Base-by-base conservation (phyloP, 2,329 filamentous ascomycete species). In the Botrytis pseudocinerea region DNA sequence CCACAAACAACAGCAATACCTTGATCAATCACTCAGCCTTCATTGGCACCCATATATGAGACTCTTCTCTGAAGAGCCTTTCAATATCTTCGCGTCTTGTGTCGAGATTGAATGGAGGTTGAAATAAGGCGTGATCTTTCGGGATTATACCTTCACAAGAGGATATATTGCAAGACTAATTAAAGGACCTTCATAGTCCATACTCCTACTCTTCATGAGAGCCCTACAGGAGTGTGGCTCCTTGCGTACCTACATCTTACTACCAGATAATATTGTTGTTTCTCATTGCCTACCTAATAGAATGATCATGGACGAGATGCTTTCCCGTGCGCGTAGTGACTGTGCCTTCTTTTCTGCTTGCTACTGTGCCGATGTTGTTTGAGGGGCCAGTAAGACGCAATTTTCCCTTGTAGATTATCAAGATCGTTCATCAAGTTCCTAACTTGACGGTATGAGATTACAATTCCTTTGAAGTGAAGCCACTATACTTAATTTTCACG, bases 151-250 rank as follows among this genome's bases (percentile, higher is more conserved):
- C 80, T 78, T 75, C 76, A 78, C 12, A 76, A 80, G 80, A 83
- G 82, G 82, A 78, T 60, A 77, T 77, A 82, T 83, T 86, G 85
- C 85, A 80, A 87, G 79, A 86, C 71, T 74, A 82, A 85, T 77
- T 42, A 70, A 79, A 75, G 84, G 84, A 84, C 84, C 84, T 83
- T 86, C 85, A 87, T 87, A 87, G 85, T 87, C 85, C 85, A 85
- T 83, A 82, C 83, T 84, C 81, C 80, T 84, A 81, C 81, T 84
- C 84, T 83, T 84, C 80, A 80, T 75, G 80, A 81, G 82, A 25
- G 79, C 78, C 66, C 79, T 78, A 83, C 80, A 83, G 82, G 81
- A 83, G 83, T 83, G 83, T 85, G 85, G 85, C 85, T 87, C 85
- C 85, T 84, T 83, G 83, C 80, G 82, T 82, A 84, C 84, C 84